These are phyloP conservation scores for Claviceps capensis DNA, from an alignment of 2,329 filamentous ascomycete species.

Conservation along the genomic window DNA sequence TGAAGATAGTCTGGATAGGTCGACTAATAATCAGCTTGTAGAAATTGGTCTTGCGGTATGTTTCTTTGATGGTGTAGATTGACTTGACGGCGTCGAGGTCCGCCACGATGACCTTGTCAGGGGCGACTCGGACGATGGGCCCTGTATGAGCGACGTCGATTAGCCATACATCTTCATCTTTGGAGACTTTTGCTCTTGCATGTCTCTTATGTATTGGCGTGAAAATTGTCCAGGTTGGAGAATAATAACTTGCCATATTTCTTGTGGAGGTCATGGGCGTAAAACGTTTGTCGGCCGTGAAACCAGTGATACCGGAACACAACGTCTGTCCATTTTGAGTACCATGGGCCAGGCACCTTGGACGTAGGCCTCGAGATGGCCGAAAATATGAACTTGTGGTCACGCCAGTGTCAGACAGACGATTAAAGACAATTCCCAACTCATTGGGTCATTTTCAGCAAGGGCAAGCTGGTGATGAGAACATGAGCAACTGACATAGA, in stretches of 20 bases:
- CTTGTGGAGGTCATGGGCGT: conserved; percentile 13
- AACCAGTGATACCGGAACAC: conserved; percentile 9
- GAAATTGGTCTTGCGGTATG: conserved; percentile 13
- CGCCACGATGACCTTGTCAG: conserved; percentile 12
- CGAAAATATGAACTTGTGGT: not conserved
- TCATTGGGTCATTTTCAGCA: not conserved
- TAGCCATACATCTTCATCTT: not conserved
- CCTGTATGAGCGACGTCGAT: conserved; percentile 5
- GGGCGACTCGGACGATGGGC: conserved; percentile 13
- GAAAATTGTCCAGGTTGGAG: no score
- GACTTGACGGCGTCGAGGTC: conserved; percentile 11
- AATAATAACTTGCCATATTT: conserved; percentile 10
- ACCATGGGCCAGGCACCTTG: conserved; percentile 14
- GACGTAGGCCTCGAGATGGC: conserved; percentile 5
- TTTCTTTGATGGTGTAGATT: conserved; percentile 20
- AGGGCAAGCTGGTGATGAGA: not conserved
- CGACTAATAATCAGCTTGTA: conserved; percentile 11
- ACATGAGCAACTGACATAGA: conserved; percentile 1
- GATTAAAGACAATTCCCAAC: not conserved
- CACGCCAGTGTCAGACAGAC: not conserved
- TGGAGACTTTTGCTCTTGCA: not conserved
- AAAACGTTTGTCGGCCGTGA: conserved; percentile 6
- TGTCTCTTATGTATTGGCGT: no score
- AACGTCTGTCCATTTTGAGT: conserved; percentile 11
- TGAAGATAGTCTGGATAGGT: conserved; percentile 20